Conservation (phyloP, 2,329 filamentous ascomycete genomes). For the Paracoccidioides brasiliensis region DNA sequence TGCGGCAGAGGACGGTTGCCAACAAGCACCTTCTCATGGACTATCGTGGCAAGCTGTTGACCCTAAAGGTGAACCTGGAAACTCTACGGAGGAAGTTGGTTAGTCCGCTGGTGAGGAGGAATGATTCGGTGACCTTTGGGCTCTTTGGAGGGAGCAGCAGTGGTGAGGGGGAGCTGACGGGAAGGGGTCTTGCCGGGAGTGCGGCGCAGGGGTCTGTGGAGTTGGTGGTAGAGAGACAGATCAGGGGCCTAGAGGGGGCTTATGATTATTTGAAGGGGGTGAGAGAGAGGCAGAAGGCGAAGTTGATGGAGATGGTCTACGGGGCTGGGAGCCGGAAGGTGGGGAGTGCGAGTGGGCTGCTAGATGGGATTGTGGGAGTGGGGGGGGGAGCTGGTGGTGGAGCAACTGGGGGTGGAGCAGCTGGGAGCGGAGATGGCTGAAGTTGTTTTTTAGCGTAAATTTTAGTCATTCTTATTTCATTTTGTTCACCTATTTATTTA, state of each 20-base stretch:
- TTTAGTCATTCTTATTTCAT: no score
- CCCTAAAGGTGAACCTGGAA: constrained; percentile 76
- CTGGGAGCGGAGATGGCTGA: no score
- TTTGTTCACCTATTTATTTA: no score
- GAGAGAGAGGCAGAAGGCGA: constrained; percentile 66
- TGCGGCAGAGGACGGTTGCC: constrained; percentile 68
- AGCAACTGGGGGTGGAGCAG: neutral
- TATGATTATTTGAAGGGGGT: constrained; percentile 65
- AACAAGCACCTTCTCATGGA: constrained; percentile 81
- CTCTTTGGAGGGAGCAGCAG: constrained; percentile 10
- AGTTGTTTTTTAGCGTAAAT: no score
- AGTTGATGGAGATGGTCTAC: constrained; percentile 68
- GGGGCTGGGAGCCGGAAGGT: constrained; percentile 32
- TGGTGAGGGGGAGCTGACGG: constrained; percentile 10
- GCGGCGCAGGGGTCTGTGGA: constrained; percentile 26
- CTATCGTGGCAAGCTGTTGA: constrained; percentile 72
- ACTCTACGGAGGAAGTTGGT: constrained; percentile 71
- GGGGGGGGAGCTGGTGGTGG: neutral
- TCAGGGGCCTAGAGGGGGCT: constrained; percentile 66
- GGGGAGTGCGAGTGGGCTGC: neutral
- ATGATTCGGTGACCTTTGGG: constrained; percentile 37
- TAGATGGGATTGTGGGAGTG: neutral
- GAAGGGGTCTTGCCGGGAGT: constrained; percentile 13
- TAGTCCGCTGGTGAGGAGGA: constrained; percentile 63
- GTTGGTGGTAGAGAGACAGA: constrained; percentile 62